phyloP scores from a whole-genome alignment of 208 protist genomes.

The Wallacemonas sp. region DNA sequence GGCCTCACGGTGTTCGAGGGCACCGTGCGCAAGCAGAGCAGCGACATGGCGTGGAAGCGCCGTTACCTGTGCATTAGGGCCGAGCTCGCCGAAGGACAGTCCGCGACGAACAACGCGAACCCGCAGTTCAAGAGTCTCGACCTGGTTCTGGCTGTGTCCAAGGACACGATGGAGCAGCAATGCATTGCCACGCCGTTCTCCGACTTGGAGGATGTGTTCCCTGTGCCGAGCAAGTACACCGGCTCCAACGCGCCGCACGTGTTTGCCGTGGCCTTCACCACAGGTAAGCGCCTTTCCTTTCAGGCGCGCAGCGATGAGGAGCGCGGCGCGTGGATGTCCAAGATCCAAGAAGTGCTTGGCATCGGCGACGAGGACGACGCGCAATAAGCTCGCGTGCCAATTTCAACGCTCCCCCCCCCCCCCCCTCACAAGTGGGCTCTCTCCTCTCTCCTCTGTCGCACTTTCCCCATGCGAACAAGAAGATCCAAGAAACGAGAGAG shows the following conservation, averaged over 20 bases:
- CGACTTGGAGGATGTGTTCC: conserved; percentile 79
- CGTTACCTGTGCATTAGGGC: conserved; percentile 79
- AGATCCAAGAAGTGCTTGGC: conserved; percentile 81
- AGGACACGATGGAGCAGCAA: conserved; percentile 81
- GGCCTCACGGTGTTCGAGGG: conserved; percentile 64
- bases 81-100: conserved; percentile 60
- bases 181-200: conserved; percentile 75
- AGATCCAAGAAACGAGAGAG: too few relatives aligned
- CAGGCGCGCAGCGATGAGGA: conserved; percentile 65
- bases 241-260: conserved; percentile 69
- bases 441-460: too few relatives aligned
- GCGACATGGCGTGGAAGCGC: conserved; percentile 74
- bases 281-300: conserved; percentile 71
- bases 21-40: conserved; percentile 73
- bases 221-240: conserved; percentile 77
- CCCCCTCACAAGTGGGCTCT: too few relatives aligned
- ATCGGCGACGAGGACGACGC: conserved; percentile 66
- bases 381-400: conserved; percentile 2
- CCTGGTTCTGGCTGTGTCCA: conserved; percentile 70
- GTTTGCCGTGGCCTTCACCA: conserved; percentile 81
- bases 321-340: conserved; percentile 76
- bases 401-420: too few relatives aligned
- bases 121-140: conserved; percentile 71
- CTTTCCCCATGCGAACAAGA: too few relatives aligned
- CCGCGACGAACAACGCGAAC: conserved; percentile 36